phyloP scores from a whole-genome alignment of 495 filamentous ascomycete genomes.

The Penicillium cinerascens region DNA sequence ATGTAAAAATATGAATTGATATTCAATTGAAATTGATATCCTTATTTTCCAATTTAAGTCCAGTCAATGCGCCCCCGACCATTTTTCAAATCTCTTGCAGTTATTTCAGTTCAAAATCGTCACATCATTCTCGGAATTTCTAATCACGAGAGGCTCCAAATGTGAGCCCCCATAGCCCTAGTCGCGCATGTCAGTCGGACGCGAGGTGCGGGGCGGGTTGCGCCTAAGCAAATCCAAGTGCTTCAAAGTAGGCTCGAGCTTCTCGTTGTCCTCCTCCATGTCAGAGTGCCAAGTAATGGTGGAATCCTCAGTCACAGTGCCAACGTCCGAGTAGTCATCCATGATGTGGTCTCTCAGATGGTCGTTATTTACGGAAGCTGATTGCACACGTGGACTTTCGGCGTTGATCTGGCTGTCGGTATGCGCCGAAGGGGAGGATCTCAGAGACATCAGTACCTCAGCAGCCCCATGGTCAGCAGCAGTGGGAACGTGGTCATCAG shows the following conservation, averaged over 20 bases:
- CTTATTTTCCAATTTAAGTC: not conserved
- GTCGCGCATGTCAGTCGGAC: not conserved
- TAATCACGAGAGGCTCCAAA: not conserved
- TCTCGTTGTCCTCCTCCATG: not conserved
- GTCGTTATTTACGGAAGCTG: not conserved
- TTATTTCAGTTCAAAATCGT: not conserved
- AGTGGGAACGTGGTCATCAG: not conserved
- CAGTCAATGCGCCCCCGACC: not conserved
- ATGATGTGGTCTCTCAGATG: not conserved
- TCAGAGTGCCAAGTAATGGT: not conserved
- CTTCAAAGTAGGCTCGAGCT: not conserved
- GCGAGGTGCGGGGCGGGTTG: not conserved
- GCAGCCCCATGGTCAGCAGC: not conserved
- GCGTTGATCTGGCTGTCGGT: not conserved
- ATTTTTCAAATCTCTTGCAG: not conserved
- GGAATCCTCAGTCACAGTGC: not conserved
- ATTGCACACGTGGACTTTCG: not conserved
- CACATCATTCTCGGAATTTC: no score
- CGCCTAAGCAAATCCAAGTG: not conserved
- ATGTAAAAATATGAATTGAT: conserved; percentile 10
- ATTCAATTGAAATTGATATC: not conserved
- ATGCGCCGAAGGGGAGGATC: no score
- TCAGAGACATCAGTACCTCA: not conserved
- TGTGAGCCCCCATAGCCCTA: not conserved
- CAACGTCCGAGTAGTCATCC: not conserved